These are phyloP conservation scores for Petasospora fabianii DNA, from an alignment of 1,139 yeast genomes.

Conservation along the genomic window DNA sequence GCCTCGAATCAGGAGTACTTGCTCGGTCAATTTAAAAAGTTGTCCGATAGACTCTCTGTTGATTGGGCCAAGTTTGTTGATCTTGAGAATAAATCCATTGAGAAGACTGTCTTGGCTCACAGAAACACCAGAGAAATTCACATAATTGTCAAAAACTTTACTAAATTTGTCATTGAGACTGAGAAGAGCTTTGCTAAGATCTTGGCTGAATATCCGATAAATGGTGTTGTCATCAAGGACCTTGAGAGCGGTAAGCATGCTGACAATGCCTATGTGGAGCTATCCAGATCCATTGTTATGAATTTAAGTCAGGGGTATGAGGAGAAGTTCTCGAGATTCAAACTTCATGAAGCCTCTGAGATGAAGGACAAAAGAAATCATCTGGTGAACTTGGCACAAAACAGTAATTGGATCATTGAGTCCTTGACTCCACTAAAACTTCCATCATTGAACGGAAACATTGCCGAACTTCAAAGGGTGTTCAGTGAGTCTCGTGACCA, in stretches of 20 bases:
- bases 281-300: slow-evolving; percentile 17
- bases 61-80: slow-evolving; percentile 61
- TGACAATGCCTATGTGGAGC: slow-evolving; percentile 37
- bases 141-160: slow-evolving; percentile 41
- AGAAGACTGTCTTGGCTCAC: slow-evolving; percentile 46
- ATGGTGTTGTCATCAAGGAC: slow-evolving; percentile 20
- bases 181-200: slow-evolving; percentile 27
- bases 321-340: slow-evolving; percentile 11
- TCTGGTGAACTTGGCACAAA: slow-evolving; percentile 60
- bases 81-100: slow-evolving; percentile 50
- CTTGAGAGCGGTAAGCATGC: slow-evolving; percentile 36
- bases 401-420: slow-evolving; percentile 56
- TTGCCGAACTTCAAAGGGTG: slow-evolving; percentile 9
- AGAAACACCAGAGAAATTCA: slow-evolving; percentile 40
- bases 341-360: slow-evolving; percentile 17
- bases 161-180: slow-evolving; percentile 39
- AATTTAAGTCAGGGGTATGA: slow-evolving; percentile 20
- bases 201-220: slow-evolving; percentile 20
- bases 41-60: slow-evolving; percentile 47
- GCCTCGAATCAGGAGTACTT: slow-evolving; percentile 67
- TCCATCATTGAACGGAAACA: slow-evolving; percentile 23
- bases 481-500: slow-evolving; percentile 32
- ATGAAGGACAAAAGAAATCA: slow-evolving; percentile 47
- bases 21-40: slow-evolving; percentile 47
- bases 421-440: slow-evolving; percentile 31